Base-by-base conservation (phyloP, 2,329 filamentous ascomycete genomes). In the Colletotrichum plurivorum region DNA sequence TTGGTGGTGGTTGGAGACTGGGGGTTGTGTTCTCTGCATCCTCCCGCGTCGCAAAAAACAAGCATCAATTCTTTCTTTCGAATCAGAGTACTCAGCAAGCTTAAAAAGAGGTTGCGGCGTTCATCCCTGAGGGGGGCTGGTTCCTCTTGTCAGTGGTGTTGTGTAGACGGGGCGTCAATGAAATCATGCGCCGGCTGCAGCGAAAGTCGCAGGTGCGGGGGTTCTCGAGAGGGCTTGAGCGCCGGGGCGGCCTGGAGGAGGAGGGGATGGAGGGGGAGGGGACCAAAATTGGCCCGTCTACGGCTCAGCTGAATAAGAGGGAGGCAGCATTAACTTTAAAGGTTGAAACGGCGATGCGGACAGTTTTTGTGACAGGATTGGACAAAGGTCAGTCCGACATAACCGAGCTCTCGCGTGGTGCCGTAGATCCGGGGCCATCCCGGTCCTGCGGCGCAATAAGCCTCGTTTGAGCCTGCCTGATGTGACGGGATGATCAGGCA, bases 401-500 rank as follows among this genome's bases (percentile, higher is more conserved):
- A 67, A 57, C 67, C 67, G 56, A 61, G 27, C 25, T 27, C 12
- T 15, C 39, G 48, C 18, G 55, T 60, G 63, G 22, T 31, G 51
- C 36, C 25, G 25, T 22, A 27, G 25, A 53, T 43, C 67, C 36
- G 20, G 67, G 62, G 62, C 43, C 43, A 56, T 45, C 67, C 67
- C 39, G 18, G 56, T 41, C 62, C 62, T 53, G 43, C 55, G 56
- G 49, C 51, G 64, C 62, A 56, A 60, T 36, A 53, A 57, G 62
- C 55, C 67, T 57, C 43, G 67, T 67, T 51, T 67, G 62, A 67
- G 62, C 56, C 13, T 49, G 31, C 20, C 20, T 53, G 62, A 56
- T 67, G 36, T 67, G 67, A 69, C 62, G 62, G 67, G 55, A 69
- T 55, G 51, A 67, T 56, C 62, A 69, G 56, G 67, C 56, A 69